These are phyloP conservation scores for Glebionis coronaria DNA, from an alignment of 129 eudicot species.

Conservation along the genomic window DNA sequence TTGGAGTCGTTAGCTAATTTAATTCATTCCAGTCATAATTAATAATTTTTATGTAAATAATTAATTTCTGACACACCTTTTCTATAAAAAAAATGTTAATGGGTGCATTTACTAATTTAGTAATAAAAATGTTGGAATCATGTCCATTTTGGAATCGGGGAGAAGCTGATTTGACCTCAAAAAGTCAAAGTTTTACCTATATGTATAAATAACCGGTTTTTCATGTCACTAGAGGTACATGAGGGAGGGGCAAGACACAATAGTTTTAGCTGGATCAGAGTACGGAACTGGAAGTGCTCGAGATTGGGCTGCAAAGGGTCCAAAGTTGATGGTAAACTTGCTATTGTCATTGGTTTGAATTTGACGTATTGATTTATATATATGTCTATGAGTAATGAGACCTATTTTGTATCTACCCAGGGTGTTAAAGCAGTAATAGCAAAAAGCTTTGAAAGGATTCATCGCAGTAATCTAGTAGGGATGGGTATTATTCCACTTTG, in stretches of 20 bases:
- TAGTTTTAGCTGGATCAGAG: constrained; percentile 27
- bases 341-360: neutral
- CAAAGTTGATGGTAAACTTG: constrained; percentile 29
- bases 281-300: constrained; percentile 31
- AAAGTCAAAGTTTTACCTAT: constrained; percentile 7
- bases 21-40: neutral
- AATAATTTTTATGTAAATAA: too few species aligned
- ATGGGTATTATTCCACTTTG: constrained; percentile 37
- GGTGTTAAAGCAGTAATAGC: constrained; percentile 34
- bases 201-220: constrained; percentile 12
- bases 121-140: neutral
- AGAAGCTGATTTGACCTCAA: constrained; percentile 3
- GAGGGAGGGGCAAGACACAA: constrained; percentile 14
- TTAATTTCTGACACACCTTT: too few species aligned
- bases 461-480: constrained; percentile 28
- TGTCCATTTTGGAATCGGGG: neutral
- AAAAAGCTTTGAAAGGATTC: constrained; percentile 21
- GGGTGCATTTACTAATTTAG: neutral
- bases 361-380: neutral
- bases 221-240: constrained; percentile 25
- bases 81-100: neutral
- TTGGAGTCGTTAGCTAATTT: neutral
- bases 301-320: constrained; percentile 40
- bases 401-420: constrained; percentile 15
- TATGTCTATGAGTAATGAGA: neutral